Evolutionary conservation across 257 asterid species (phyloP).

Genomic region (Solanum pennellii): DNA sequence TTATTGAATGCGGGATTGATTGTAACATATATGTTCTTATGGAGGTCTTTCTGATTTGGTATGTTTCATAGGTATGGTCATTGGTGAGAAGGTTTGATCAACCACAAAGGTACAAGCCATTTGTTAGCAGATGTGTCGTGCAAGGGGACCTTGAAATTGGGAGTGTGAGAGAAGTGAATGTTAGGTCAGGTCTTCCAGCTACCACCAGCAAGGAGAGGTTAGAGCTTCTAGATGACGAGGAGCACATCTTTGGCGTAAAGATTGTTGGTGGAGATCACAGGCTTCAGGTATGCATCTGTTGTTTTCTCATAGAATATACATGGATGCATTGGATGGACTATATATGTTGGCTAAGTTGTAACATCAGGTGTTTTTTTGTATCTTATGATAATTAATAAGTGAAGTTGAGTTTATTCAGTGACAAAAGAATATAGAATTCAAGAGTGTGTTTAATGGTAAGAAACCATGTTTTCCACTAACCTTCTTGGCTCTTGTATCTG

Average conservation of each 20-base stretch:
- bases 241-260: constrained; percentile 5
- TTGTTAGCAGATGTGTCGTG: constrained; percentile 1
- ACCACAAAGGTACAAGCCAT: constrained; percentile 12
- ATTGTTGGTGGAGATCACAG: constrained; percentile 17
- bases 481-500: background rate
- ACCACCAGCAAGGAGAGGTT: constrained; percentile 15
- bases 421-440: background rate
- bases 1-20: background rate
- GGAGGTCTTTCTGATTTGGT: background rate
- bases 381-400: background rate
- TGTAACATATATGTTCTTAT: background rate
- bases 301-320: background rate
- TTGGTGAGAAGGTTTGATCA: constrained; percentile 13
- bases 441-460: background rate
- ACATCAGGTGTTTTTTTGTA: background rate
- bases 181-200: constrained; percentile 8
- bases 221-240: constrained; percentile 9
- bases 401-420: background rate
- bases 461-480: background rate
- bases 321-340: background rate
- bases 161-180: constrained; percentile 13
- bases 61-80: constrained; percentile 3
- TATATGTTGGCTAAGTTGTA: background rate
- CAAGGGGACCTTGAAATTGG: constrained; percentile 9
- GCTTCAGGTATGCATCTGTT: background rate